A percentile compares a stretch with the other conserved stretches of the same genome.
phyloP scores from a whole-genome alignment of 2,329 filamentous ascomycete species.

The Calonectria pauciramosa region DNA sequence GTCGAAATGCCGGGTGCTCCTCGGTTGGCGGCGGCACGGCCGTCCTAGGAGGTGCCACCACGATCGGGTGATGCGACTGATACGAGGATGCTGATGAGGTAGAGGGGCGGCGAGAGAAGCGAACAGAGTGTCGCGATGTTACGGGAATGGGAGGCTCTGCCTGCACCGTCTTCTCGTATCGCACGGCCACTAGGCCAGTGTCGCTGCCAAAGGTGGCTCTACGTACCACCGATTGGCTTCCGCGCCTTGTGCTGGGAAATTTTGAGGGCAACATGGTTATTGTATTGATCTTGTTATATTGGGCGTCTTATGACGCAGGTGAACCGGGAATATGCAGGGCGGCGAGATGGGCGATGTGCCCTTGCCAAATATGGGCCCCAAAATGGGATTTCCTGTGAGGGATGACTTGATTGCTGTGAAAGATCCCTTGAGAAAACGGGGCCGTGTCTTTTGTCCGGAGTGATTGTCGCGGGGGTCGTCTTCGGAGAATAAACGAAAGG shows the following conservation, averaged over 20 bases:
- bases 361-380: constrained; percentile 21
- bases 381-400: background rate
- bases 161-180: constrained; percentile 72
- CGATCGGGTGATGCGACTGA: constrained; percentile 45
- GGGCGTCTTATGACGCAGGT: constrained; percentile 23
- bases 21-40: constrained; percentile 61
- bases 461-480: background rate
- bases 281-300: constrained; percentile 7
- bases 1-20: constrained; percentile 67
- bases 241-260: constrained; percentile 60
- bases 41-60: constrained; percentile 47
- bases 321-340: constrained; percentile 16
- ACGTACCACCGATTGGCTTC: constrained; percentile 52
- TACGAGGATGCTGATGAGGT: constrained; percentile 41
- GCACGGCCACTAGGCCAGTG: constrained; percentile 65
- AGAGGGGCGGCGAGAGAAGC: constrained; percentile 45
- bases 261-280: constrained; percentile 55
- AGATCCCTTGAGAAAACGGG: background rate
- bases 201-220: constrained; percentile 61
- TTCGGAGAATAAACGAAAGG: background rate
- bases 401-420: background rate
- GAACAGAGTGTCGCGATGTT: constrained; percentile 58
- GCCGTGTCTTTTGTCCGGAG: background rate
- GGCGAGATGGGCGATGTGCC: constrained; percentile 20
- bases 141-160: constrained; percentile 70